These are phyloP conservation scores for Lactarius vividus DNA, from an alignment of 768 basidiomycete genomes.

Conservation along the genomic window DNA sequence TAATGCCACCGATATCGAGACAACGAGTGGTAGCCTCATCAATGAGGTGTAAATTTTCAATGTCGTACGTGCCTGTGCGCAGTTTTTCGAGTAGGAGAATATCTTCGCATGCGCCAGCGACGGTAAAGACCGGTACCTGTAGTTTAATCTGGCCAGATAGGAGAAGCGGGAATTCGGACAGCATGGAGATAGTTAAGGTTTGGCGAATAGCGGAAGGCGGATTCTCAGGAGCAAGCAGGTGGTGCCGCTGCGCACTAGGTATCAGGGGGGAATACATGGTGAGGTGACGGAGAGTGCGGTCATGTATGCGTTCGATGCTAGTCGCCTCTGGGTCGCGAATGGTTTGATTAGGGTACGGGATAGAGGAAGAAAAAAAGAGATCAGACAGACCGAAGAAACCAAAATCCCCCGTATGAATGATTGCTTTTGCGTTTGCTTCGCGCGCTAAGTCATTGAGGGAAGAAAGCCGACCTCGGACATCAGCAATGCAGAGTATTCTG, in stretches of 20 bases:
- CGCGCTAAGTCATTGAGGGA: slow-evolving; percentile 87
- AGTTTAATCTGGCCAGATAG: slow-evolving; percentile 89
- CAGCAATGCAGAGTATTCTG: slow-evolving; percentile 91
- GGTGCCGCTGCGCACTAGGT: slow-evolving; percentile 72
- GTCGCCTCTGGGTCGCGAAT: slow-evolving; percentile 52
- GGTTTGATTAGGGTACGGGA: slow-evolving; percentile 27
- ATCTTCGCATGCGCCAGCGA: slow-evolving; percentile 98
- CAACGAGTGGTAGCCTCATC: slow-evolving; percentile 95
- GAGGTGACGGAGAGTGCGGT: slow-evolving; percentile 93
- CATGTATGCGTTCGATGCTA: slow-evolving; percentile 87
- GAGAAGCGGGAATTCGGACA: slow-evolving; percentile 93
- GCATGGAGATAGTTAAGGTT: slow-evolving; percentile 69
- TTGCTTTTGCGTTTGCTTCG: slow-evolving; percentile 84
- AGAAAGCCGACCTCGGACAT: slow-evolving; percentile 85
- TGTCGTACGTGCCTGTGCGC: slow-evolving; percentile 73
- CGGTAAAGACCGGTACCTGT: slow-evolving; percentile 90
- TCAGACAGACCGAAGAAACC: slow-evolving; percentile 79
- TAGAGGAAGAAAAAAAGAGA: background rate
- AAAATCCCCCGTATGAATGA: slow-evolving; percentile 98
- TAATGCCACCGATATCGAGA: slow-evolving; percentile 89
- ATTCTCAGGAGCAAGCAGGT: slow-evolving; percentile 73
- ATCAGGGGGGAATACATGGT: slow-evolving; percentile 96
- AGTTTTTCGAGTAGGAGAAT: slow-evolving; percentile 91
- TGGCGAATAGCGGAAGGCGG: slow-evolving; percentile 65
- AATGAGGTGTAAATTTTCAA: slow-evolving; percentile 88